These are phyloP conservation scores for Pleurotus sapidus DNA, from an alignment of 768 basidiomycete genomes.

Conservation along the genomic window DNA sequence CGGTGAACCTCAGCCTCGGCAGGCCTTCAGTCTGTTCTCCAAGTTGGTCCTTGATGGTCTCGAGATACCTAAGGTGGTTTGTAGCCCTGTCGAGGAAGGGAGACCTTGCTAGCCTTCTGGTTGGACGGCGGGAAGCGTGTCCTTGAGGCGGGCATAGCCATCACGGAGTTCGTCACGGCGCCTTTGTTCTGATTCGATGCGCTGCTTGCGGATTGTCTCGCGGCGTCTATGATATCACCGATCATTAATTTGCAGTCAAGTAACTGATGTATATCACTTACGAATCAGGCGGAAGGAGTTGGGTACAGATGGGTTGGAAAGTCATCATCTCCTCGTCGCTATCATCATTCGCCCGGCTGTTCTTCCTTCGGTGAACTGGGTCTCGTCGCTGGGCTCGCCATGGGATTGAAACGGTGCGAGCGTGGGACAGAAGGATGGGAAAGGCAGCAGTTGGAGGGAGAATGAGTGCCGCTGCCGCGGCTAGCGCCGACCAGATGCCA, in stretches of 20 bases:
- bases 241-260: slow-evolving; percentile 1
- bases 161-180: slow-evolving; percentile 91
- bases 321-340: slow-evolving; percentile 74
- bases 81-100: slow-evolving; percentile 84
- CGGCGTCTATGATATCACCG: slow-evolving; percentile 50
- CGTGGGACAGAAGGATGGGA: slow-evolving; percentile 61
- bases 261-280: slow-evolving; percentile 23
- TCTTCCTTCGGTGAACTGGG: slow-evolving; percentile 40
- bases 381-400: slow-evolving; percentile 54
- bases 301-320: slow-evolving; percentile 59
- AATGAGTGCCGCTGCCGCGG: slow-evolving; percentile 65
- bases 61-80: slow-evolving; percentile 83
- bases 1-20: slow-evolving; percentile 80
- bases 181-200: slow-evolving; percentile 92
- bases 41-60: slow-evolving; percentile 76
- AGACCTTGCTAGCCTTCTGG: slow-evolving; percentile 93
- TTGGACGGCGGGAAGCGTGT: slow-evolving; percentile 85
- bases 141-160: slow-evolving; percentile 88
- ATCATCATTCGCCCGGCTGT: slow-evolving; percentile 57
- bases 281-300: slow-evolving; percentile 48
- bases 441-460: slow-evolving; percentile 35
- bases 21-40: slow-evolving; percentile 71
- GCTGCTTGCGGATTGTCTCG: slow-evolving; percentile 88
- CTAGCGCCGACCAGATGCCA: slow-evolving; percentile 62
- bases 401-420: slow-evolving; percentile 79